Conservation (phyloP, 2,329 filamentous ascomycete genomes). For the Aspergillus aculeatus region DNA sequence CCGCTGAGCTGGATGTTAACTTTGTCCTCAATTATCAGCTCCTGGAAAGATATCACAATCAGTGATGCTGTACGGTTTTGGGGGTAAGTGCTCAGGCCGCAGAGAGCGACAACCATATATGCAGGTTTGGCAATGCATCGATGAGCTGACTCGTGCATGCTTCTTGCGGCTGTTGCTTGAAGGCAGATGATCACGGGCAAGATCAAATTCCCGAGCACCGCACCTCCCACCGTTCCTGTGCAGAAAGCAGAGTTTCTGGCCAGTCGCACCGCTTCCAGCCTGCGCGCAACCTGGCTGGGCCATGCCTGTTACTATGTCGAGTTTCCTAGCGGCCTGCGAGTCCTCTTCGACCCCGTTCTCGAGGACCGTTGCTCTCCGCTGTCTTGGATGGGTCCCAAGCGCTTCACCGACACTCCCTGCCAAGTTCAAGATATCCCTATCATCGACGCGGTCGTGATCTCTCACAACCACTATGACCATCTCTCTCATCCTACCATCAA, state of each 20-base stretch:
- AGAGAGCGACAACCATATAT: background rate
- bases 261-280: slow-evolving; percentile 55
- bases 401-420: slow-evolving; percentile 77
- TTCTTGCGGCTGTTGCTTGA: background rate
- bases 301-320: slow-evolving; percentile 94
- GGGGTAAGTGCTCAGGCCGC: slow-evolving; percentile 17
- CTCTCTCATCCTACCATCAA: slow-evolving; percentile 73
- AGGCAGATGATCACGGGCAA: slow-evolving; percentile 45
- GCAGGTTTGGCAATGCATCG: background rate
- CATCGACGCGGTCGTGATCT: slow-evolving; percentile 65
- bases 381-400: slow-evolving; percentile 66
- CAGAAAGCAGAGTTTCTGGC: slow-evolving; percentile 66
- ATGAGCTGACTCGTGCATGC: background rate
- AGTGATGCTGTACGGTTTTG: slow-evolving; percentile 5
- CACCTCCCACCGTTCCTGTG: slow-evolving; percentile 65
- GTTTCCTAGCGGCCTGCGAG: slow-evolving; percentile 79
- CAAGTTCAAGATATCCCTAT: slow-evolving; percentile 71
- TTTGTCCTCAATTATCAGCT: slow-evolving; percentile 13
- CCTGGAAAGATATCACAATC: slow-evolving; percentile 17
- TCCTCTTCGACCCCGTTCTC: slow-evolving; percentile 92
- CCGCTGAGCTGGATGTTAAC: background rate
- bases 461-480: slow-evolving; percentile 92
- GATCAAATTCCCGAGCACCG: slow-evolving; percentile 59
- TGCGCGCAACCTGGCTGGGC: slow-evolving; percentile 91
- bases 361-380: slow-evolving; percentile 82